Percentiles rank a stretch among this genome's conserved stretches.
These are phyloP conservation scores for Penicillium silybi DNA, from an alignment of 495 filamentous ascomycete genomes.

Conservation along the genomic window DNA sequence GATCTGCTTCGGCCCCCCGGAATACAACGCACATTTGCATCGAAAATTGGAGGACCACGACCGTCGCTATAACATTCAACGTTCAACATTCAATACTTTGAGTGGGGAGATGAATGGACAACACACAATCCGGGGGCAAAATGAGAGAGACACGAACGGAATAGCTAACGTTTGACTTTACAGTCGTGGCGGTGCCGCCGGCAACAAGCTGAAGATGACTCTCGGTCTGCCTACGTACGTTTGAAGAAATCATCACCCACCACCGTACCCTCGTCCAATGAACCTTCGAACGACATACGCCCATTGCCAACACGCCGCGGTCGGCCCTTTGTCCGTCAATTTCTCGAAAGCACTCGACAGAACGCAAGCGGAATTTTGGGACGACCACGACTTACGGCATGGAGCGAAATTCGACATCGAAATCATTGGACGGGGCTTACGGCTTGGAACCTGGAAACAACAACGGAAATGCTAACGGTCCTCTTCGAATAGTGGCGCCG, in stretches of 20 bases:
- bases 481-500: conserved; percentile 68
- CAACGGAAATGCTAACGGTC: conserved; percentile 17
- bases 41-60: conserved; percentile 12
- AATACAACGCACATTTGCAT: conserved; percentile 6
- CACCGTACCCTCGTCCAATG: conserved; percentile 14
- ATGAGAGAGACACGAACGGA: conserved; percentile 3
- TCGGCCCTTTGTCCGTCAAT: neutral
- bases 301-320: conserved; percentile 5
- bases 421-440: conserved; percentile 9
- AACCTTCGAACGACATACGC: conserved; percentile 11
- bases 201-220: conserved; percentile 99
- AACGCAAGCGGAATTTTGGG: neutral
- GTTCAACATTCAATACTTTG: conserved; percentile 12
- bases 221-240: conserved; percentile 99
- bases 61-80: conserved; percentile 8
- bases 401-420: conserved; percentile 1
- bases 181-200: conserved; percentile 83
- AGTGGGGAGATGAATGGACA: conserved; percentile 10
- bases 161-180: conserved; percentile 29
- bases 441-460: conserved; percentile 2
- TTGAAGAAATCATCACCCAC: conserved; percentile 16
- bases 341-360: neutral
- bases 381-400: conserved; percentile 4
- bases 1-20: conserved; percentile 7
- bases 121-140: neutral